Percentiles rank a stretch among this genome's conserved stretches.
Evolutionary conservation across 306 rosid genomes (phyloP).

Genomic region (Echinosophora koreensis): DNA sequence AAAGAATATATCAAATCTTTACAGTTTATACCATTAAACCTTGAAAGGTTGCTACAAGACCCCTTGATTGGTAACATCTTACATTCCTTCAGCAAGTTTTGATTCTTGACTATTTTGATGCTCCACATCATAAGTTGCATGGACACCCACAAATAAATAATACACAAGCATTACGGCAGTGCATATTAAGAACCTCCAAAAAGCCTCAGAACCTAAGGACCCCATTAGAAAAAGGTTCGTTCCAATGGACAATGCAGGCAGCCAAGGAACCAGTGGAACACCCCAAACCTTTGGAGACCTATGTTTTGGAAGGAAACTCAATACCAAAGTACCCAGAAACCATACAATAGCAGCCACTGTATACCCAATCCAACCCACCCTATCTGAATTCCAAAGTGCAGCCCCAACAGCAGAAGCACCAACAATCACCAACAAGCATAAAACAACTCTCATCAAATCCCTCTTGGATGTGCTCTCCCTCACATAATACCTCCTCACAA

Average conservation of each 20-base stretch:
- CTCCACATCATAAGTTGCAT: constrained; percentile 88
- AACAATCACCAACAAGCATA: constrained; percentile 58
- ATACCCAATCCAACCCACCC: constrained; percentile 72
- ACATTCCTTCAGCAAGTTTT: constrained; percentile 42
- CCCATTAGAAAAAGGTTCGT: constrained; percentile 82
- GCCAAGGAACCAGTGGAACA: constrained; percentile 92
- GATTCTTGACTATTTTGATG: constrained; percentile 51
- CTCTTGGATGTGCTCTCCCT: constrained; percentile 54
- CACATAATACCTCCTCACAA: constrained; percentile 76
- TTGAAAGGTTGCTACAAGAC: neutral
- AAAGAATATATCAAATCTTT: constrained; percentile 1
- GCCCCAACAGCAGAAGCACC: constrained; percentile 61
- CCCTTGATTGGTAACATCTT: constrained; percentile 15
- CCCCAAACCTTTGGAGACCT: constrained; percentile 82
- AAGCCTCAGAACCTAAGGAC: constrained; percentile 69
- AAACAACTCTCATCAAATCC: constrained; percentile 55
- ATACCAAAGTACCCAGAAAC: constrained; percentile 68
- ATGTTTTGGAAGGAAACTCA: constrained; percentile 71
- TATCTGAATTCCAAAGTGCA: constrained; percentile 56
- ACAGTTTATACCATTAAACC: neutral
- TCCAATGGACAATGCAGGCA: constrained; percentile 85
- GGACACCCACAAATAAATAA: constrained; percentile 81
- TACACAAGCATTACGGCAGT: constrained; percentile 69
- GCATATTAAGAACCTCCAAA: constrained; percentile 82
- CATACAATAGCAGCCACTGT: constrained; percentile 62